These are phyloP conservation scores for Heimioporus punctisporus DNA, from an alignment of 1,284 basidiomycete species.

Conservation along the genomic window DNA sequence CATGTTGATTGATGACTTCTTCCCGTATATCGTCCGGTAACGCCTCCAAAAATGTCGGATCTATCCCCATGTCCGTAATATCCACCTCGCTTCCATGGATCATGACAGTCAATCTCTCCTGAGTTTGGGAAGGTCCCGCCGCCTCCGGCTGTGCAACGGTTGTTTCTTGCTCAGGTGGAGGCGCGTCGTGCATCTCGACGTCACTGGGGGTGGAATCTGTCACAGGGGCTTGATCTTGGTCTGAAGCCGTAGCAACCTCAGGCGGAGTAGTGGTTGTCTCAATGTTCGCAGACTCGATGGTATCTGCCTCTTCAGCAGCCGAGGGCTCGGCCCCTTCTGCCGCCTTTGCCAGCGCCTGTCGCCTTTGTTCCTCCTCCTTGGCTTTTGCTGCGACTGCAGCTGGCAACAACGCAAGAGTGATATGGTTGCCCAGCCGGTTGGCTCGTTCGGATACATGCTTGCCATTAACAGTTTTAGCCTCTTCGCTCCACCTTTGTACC, in stretches of 20 bases:
- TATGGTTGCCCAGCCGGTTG: conserved; percentile 72
- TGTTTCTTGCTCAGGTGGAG: conserved; percentile 15
- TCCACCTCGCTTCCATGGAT: conserved; percentile 96
- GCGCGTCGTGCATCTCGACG: conserved; percentile 29
- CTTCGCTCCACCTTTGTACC: conserved; percentile 90
- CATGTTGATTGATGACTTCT: conserved; percentile 97
- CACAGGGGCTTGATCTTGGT: conserved; percentile 11
- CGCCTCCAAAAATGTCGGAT: conserved; percentile 97
- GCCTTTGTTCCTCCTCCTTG: conserved; percentile 53
- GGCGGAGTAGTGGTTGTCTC: conserved; percentile 7
- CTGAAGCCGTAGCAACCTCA: conserved; percentile 6
- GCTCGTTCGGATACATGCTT: conserved; percentile 71
- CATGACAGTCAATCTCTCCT: conserved; percentile 77
- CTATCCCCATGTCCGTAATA: conserved; percentile 99
- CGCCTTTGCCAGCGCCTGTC: conserved; percentile 45
- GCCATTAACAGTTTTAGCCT: conserved; percentile 82
- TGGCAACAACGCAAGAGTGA: conserved; percentile 82
- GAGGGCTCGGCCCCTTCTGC: conserved; percentile 32
- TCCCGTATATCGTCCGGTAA: conserved; percentile 99
- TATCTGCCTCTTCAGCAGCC: conserved; percentile 29
- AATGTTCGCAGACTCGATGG: conserved; percentile 14
- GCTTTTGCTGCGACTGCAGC: conserved; percentile 67
- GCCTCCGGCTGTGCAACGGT: conserved; percentile 17
- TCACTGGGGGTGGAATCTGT: conserved; percentile 20
- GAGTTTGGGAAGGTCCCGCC: conserved; percentile 35